Evolutionary conservation across 768 basidiomycete species (phyloP), one percentile per base, ranked within the genome.

Genomic region (Lentinula detonsa): DNA sequence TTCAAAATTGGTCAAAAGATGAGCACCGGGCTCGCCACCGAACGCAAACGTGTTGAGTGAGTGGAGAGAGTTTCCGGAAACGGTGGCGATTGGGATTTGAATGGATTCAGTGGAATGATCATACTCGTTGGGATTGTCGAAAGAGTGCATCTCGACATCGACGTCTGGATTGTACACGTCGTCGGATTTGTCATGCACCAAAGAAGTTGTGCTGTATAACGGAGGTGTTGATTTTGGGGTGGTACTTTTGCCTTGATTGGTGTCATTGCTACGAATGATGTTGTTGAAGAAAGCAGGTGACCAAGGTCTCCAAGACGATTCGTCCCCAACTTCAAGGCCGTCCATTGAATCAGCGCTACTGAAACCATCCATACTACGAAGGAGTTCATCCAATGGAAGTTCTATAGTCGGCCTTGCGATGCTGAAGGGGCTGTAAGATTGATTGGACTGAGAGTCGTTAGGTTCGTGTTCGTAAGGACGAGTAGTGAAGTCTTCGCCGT

Each of bases 371-470:
- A 78, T 76, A 57, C 73, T 74, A 63, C 80, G 78, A 62, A 93
- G 81, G 61, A 93, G 79, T 63, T 94, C 91, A 65, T 94, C 91
- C n/a, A 93, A 81, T 4, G 88, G 87, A 31, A 93, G 83, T 69
- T 93, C 91, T 68, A 93, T 92, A 46, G 92, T 93, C 0, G 91
- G 92, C 10, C 91, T 85, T 8, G 76, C 70, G 63, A 93, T 85
- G 71, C 80, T 81, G 67, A 91, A 82, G 37, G 78, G 74, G 18
- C 45, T 46, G 18, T 46, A 46, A 9, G 45, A n/a, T n/a, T 46
- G 2, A 46, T 18, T 9, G 9, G 45, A 18, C 5, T 46, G 45
- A 21, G 15, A 46, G 18, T 40, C 42, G 60, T 81, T 76, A 61
- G 70, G 68, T 18, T 76, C 72, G 63, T 76, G 74, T 67, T 23